Percentiles rank a stretch among this genome's conserved stretches.
These are phyloP conservation scores for Phytophthora citrophthora DNA, from an alignment of 352 stramenopile genomes.

Conservation along the genomic window DNA sequence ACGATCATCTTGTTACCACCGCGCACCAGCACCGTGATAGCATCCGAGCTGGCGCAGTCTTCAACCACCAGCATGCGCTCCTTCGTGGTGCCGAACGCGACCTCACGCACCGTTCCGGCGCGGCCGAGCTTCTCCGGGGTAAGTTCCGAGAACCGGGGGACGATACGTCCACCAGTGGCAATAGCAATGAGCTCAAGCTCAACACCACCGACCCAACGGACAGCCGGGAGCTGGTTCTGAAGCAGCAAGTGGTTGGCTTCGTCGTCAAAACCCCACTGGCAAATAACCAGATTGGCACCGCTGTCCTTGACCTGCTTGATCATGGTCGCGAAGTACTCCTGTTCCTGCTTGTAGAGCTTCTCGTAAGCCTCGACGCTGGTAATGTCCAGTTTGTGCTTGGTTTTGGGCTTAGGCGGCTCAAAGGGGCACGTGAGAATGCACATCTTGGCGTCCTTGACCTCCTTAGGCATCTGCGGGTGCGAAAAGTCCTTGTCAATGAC, in stretches of 20 bases:
- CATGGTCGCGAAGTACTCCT: slow-evolving; percentile 99
- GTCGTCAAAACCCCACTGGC: slow-evolving; percentile 99
- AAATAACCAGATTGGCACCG: slow-evolving; percentile 99
- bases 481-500: slow-evolving; percentile 99
- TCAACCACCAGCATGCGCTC: slow-evolving; percentile 99
- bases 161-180: slow-evolving; percentile 98
- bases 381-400: slow-evolving; percentile 98
- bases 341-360: slow-evolving; percentile 96
- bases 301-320: slow-evolving; percentile 99
- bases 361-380: slow-evolving; percentile 98
- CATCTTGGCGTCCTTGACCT: slow-evolving; percentile 97
- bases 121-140: slow-evolving; percentile 96
- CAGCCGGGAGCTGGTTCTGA: slow-evolving; percentile 97
- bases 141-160: slow-evolving; percentile 98
- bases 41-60: slow-evolving; percentile 97
- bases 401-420: slow-evolving; percentile 99
- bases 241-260: slow-evolving; percentile 99
- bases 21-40: slow-evolving; percentile 98
- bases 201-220: slow-evolving; percentile 99
- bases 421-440: slow-evolving; percentile 99
- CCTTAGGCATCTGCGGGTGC: slow-evolving; percentile 99
- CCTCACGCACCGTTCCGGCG: slow-evolving; percentile 95
- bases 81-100: slow-evolving; percentile 98
- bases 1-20: slow-evolving; percentile 99
- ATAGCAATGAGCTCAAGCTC: slow-evolving; percentile 99